These are phyloP conservation scores for Bruguiera parviflora DNA, from an alignment of 345 rosid genomes.

Conservation along the genomic window DNA sequence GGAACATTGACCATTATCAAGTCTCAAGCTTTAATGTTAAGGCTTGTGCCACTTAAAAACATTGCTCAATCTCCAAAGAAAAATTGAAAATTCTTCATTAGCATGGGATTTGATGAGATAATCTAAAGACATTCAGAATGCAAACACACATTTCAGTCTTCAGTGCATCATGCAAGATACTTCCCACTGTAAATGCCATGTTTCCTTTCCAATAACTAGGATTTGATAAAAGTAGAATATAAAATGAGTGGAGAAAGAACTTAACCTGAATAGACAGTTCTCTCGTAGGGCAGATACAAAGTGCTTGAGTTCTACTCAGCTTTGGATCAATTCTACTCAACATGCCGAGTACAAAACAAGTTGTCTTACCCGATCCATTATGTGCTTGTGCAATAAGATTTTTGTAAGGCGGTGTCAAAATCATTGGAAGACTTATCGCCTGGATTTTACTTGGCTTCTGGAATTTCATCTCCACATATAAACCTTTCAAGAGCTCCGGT, in stretches of 20 bases:
- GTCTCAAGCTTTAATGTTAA: neutral
- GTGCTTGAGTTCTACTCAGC: constrained; percentile 65
- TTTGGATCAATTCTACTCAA: constrained; percentile 72
- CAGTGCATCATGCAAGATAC: no score
- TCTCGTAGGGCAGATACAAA: constrained; percentile 94
- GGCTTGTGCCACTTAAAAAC: neutral
- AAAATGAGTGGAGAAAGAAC: neutral
- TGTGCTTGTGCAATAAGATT: constrained; percentile 92
- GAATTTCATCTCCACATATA: constrained; percentile 90
- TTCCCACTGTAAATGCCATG: no score
- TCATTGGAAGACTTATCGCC: constrained; percentile 91
- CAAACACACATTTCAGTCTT: no score
- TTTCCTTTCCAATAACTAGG: neutral
- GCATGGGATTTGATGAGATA: no score
- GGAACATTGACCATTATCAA: neutral
- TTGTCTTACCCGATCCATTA: constrained; percentile 96
- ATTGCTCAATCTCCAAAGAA: neutral
- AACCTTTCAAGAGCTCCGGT: constrained; percentile 74
- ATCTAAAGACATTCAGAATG: no score
- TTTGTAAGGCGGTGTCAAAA: constrained; percentile 76
- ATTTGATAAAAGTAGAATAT: neutral
- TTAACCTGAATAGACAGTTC: constrained; percentile 88
- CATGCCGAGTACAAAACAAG: constrained; percentile 97
- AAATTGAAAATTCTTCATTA: neutral
- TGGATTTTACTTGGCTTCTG: constrained; percentile 95